phyloP scores from a whole-genome alignment of 164 flowering plant genomes.

The Hamamelis virginiana region DNA sequence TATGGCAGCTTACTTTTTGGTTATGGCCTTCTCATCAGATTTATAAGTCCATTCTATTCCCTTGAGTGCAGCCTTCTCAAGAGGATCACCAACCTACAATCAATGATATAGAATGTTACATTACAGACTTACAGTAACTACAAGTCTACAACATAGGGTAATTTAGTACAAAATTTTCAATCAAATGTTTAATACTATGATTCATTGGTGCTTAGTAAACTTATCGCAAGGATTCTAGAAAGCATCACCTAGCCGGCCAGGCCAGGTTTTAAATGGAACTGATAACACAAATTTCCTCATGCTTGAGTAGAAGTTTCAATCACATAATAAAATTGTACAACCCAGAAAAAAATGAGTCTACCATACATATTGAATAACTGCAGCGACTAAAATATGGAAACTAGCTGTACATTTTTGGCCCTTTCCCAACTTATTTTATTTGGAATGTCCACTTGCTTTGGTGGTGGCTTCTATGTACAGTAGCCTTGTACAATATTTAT shows the following conservation, averaged over 20 bases:
- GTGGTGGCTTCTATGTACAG: neutral
- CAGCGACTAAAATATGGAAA: neutral
- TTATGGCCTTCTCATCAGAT: slow-evolving; percentile 96
- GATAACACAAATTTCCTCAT: no score
- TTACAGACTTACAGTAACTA: slow-evolving; percentile 1
- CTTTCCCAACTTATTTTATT: neutral
- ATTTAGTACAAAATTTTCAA: neutral
- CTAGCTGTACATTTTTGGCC: neutral
- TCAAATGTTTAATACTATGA: no score
- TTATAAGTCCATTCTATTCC: slow-evolving; percentile 97
- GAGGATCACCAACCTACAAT: slow-evolving; percentile 97
- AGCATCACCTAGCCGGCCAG: no score
- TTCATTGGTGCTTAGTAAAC: no score
- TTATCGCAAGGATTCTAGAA: no score
- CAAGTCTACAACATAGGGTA: neutral
- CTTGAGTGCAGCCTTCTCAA: slow-evolving; percentile 97
- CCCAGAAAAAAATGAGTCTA: no score
- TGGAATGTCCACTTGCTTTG: neutral
- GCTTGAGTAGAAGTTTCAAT: no score
- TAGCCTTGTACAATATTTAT: neutral
- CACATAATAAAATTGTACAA: no score
- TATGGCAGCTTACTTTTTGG: slow-evolving; percentile 65
- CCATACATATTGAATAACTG: neutral
- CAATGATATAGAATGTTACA: slow-evolving; percentile 9
- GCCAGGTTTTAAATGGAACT: no score